Evolutionary conservation across 805 yeast genomes (phyloP).

Genomic region (Lipomyces sp.): DNA sequence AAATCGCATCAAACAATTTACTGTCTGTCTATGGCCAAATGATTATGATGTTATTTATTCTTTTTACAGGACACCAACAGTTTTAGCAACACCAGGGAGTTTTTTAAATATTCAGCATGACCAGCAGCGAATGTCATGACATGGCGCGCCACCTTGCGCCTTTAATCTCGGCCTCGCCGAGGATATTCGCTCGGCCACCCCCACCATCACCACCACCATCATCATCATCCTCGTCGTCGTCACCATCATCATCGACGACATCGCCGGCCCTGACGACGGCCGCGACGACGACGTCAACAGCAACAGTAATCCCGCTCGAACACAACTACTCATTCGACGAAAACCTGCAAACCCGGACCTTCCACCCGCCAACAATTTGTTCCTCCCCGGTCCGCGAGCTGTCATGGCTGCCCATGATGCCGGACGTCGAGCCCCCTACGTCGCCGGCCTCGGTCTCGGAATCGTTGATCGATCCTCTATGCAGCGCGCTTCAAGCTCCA

Average conservation of each 20-base stretch:
- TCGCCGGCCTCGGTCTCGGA: background rate
- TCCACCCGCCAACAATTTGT: background rate
- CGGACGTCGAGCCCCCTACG: background rate
- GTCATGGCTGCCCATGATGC: background rate
- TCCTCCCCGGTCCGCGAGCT: background rate
- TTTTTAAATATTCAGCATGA: background rate
- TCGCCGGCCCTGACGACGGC: background rate
- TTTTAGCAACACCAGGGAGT: too few species aligned
- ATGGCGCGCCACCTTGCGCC: conserved; percentile 4
- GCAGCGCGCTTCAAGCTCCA: background rate
- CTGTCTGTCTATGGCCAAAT: too few species aligned
- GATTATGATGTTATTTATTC: too few species aligned
- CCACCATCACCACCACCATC: background rate
- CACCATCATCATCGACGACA: background rate
- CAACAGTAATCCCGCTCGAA: background rate
- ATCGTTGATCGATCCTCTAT: background rate
- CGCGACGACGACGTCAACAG: background rate
- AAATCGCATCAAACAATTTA: too few species aligned
- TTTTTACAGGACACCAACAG: too few species aligned
- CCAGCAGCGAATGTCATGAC: background rate
- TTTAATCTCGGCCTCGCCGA: background rate
- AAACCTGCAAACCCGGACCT: background rate
- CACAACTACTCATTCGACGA: background rate
- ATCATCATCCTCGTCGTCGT: too few species aligned
- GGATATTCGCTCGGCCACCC: background rate